phyloP scores from a whole-genome alignment of 768 basidiomycete genomes.

The Suillus alpinus region DNA sequence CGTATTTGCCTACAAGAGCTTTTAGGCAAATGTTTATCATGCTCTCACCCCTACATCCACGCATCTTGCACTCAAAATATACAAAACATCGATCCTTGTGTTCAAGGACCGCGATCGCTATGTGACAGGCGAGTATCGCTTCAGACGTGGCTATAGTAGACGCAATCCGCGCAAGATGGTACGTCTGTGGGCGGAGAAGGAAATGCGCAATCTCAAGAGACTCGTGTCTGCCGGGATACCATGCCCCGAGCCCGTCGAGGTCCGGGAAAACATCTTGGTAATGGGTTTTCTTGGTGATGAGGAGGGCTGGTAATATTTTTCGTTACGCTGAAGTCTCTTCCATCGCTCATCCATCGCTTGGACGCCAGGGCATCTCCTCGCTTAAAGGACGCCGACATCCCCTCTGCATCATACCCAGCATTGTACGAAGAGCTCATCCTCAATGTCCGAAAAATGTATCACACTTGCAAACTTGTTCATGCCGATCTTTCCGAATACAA shows the following conservation, averaged over 20 bases:
- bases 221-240: constrained; percentile 78
- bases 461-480: constrained; percentile 90
- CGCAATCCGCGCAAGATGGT: constrained; percentile 99
- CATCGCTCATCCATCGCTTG: constrained; percentile 1
- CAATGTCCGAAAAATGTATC: constrained; percentile 80
- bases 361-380: constrained; percentile 81
- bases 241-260: constrained; percentile 88
- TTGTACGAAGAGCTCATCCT: constrained; percentile 83
- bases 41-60: constrained; percentile 52
- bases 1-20: constrained; percentile 28
- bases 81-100: constrained; percentile 95
- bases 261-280: constrained; percentile 93
- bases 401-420: constrained; percentile 44
- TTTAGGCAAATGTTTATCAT: constrained; percentile 92
- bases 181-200: constrained; percentile 97
- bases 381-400: constrained; percentile 81
- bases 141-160: constrained; percentile 83
- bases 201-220: constrained; percentile 92
- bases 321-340: neutral
- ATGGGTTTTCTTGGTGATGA: constrained; percentile 88
- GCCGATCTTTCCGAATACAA: constrained; percentile 99
- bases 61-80: constrained; percentile 94
- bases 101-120: constrained; percentile 99
- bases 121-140: constrained; percentile 94
- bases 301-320: constrained; percentile 68